Evolutionary conservation across 1,139 yeast genomes (phyloP).

Genomic region (Sugiyamaella novakii): DNA sequence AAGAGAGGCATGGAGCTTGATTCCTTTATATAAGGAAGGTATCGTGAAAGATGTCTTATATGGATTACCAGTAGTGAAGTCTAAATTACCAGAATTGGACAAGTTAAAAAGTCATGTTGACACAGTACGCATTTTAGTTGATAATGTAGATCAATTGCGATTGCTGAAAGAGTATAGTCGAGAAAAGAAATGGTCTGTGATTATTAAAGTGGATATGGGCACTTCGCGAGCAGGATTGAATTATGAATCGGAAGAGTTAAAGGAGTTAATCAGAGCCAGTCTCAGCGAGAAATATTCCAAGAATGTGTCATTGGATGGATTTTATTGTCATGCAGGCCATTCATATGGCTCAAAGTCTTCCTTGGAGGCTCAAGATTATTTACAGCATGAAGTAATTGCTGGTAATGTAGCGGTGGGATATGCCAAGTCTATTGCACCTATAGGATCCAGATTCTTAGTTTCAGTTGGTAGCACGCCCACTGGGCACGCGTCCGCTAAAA

Average conservation of each 20-base stretch:
- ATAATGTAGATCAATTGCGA: slow-evolving; percentile 58
- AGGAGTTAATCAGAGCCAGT: slow-evolving; percentile 36
- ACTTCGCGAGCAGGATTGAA: slow-evolving; percentile 50
- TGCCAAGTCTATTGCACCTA: slow-evolving; percentile 34
- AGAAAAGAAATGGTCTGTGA: slow-evolving; percentile 47
- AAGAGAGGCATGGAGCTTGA: slow-evolving; percentile 62
- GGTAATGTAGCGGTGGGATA: slow-evolving; percentile 57
- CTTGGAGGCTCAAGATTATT: slow-evolving; percentile 50
- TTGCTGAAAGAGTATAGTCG: slow-evolving; percentile 43
- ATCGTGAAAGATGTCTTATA: slow-evolving; percentile 59
- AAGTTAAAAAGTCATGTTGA: slow-evolving; percentile 40
- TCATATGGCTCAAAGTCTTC: slow-evolving; percentile 56
- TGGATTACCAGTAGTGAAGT: slow-evolving; percentile 64
- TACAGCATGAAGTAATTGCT: slow-evolving; percentile 57
- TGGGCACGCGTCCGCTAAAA: slow-evolving; percentile 57
- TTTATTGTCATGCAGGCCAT: slow-evolving; percentile 81
- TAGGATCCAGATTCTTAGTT: slow-evolving; percentile 43
- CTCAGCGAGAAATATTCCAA: slow-evolving; percentile 20
- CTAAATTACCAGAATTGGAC: slow-evolving; percentile 53
- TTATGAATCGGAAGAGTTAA: slow-evolving; percentile 40
- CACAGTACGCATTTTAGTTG: slow-evolving; percentile 56
- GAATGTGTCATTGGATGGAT: slow-evolving; percentile 52
- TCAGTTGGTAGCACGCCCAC: slow-evolving; percentile 86
- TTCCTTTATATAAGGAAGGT: slow-evolving; percentile 48
- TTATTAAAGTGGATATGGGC: slow-evolving; percentile 52